A percentile compares a stretch with the other conserved stretches of the same genome.
phyloP scores from a whole-genome alignment of 768 basidiomycete species.

The Coprinopsis marcescibilis region DNA sequence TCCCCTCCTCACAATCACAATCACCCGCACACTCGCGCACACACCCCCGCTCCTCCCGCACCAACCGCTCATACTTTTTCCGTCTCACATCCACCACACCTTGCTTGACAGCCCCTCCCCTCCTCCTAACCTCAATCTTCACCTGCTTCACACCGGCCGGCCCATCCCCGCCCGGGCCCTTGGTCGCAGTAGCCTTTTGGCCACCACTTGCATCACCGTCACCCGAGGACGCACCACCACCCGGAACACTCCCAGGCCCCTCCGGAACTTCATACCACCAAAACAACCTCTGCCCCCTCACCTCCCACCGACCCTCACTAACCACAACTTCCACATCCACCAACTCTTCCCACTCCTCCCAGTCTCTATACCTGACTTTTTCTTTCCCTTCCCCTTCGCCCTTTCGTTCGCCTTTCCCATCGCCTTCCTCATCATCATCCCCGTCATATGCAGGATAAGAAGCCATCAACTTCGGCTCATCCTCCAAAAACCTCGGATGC shows the following conservation, averaged over 20 bases:
- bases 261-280: conserved; percentile 51
- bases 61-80: background rate
- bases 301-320: conserved; percentile 35
- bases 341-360: conserved; percentile 17
- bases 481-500: conserved; percentile 27
- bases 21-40: conserved; percentile 28
- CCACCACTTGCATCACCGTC: conserved; percentile 7
- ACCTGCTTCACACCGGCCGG: conserved; percentile 25
- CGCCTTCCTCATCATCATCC: conserved; percentile 6
- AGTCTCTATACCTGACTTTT: background rate
- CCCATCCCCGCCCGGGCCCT: background rate
- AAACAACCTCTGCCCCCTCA: conserved; percentile 43
- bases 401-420: background rate
- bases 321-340: conserved; percentile 42
- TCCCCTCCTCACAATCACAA: conserved; percentile 25
- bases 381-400: background rate
- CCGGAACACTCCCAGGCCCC: conserved; percentile 14
- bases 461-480: conserved; percentile 6
- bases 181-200: conserved; percentile 7
- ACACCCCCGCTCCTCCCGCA: conserved; percentile 21
- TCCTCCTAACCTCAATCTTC: conserved; percentile 26
- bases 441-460: too few species aligned
- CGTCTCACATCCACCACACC: conserved; percentile 14
- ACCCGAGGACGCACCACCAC: conserved; percentile 18
- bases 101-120: conserved; percentile 23